Evolutionary conservation across 306 rosid species (phyloP).

Genomic region (Ormosia emarginata): DNA sequence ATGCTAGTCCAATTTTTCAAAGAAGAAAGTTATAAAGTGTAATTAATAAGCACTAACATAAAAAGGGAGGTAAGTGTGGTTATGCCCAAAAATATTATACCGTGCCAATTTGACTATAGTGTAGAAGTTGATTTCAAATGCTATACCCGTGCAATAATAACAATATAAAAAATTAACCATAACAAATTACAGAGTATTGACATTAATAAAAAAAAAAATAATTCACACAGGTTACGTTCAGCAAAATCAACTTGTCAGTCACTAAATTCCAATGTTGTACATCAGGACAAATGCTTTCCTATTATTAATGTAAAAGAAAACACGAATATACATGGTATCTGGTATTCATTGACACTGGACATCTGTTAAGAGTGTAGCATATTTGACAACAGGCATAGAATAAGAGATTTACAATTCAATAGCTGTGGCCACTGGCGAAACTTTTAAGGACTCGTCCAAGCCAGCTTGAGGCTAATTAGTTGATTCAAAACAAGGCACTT

Average conservation of each 20-base stretch:
- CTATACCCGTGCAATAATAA: not conserved
- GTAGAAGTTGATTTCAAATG: not conserved
- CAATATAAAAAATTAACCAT: not conserved
- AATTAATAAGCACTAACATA: no score
- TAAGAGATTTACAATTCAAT: conserved; percentile 33
- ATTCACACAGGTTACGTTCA: not conserved
- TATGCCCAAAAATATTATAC: no score
- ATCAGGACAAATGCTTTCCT: not conserved
- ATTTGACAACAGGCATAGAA: conserved; percentile 7
- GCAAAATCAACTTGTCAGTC: not conserved
- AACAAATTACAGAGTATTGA: not conserved
- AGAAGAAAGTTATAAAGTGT: no score
- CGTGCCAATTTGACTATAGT: not conserved
- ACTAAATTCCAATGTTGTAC: not conserved
- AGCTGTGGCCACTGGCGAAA: not conserved
- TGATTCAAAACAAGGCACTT: conserved; percentile 26
- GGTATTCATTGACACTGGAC: not conserved
- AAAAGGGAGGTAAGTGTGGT: no score
- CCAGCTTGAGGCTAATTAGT: conserved; percentile 25
- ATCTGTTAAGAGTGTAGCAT: conserved; percentile 35
- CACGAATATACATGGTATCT: conserved; percentile 25
- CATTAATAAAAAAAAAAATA: not conserved
- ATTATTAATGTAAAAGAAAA: conserved; percentile 24
- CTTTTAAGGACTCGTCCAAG: conserved; percentile 13
- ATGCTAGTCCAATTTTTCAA: no score